Evolutionary conservation across 306 rosid species (phyloP), one percentile per base, ranked within the genome.

Genomic region (Astragalus membranaceus): DNA sequence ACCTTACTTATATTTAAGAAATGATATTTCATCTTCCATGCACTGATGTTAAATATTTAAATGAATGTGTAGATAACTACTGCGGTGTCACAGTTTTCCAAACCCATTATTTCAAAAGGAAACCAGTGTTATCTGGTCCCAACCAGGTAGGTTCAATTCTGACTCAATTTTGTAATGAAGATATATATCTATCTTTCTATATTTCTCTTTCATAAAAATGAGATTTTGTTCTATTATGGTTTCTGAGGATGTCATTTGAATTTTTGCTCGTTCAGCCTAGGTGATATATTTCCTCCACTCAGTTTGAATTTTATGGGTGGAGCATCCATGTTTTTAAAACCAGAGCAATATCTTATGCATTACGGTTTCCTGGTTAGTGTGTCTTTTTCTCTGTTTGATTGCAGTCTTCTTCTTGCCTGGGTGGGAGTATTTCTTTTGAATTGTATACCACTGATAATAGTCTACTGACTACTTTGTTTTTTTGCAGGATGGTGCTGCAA

Each of bases 281-380:
- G 81, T 73, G 91, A 86, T 80, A 83, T 87, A 80, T 94, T 94
- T 87, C 99, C 99, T 74, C 76, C 55, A 29, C 96, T 91, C 46
- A 94, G 88, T 84, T 85, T 94, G 61, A 94, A 87, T 85, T 94
- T 94, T 54, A 92, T 81, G 42, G 96, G 90, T 12, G 84, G 92
- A 68, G 99, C 97, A 70, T 84, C 99, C 30, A 91, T 94, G 97
- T 81, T 88, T 78, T 83, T 94, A 82, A 87, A 85, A 83, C 95
- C 96, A 62, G 95, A 86, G 69, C 85, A 94, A 67, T 94, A 94
- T 78, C 99, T 94, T 76, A 55, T 89, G 57, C 91, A 72, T 80
- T 64, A 55, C 53, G 87, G 91, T 70, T 87, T 91, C 73, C 55
- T 79, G 74, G 99, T 90, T 78, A 83, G 88, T 84, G 50, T 67